Conservation (phyloP, 2,329 filamentous ascomycete genomes). For the Botrytis deweyae region DNA sequence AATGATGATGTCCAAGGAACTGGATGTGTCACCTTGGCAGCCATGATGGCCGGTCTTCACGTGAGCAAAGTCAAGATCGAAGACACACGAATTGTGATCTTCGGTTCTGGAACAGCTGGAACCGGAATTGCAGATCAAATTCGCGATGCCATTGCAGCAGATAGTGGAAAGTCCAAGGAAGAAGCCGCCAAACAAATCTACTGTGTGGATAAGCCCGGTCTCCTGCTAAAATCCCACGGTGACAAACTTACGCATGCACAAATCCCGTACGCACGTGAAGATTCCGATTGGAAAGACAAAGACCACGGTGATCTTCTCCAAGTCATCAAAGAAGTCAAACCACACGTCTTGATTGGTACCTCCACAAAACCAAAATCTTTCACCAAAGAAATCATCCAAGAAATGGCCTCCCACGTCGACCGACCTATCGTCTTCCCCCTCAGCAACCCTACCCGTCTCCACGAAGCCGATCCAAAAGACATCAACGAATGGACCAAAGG, state of each 20-base stretch:
- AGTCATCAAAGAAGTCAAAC: conserved; percentile 69
- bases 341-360: conserved; percentile 80
- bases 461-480: conserved; percentile 78
- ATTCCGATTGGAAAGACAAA: conserved; percentile 61
- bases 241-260: conserved; percentile 67
- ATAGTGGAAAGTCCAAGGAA: conserved; percentile 64
- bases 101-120: conserved; percentile 78
- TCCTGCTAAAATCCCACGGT: conserved; percentile 64
- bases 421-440: conserved; percentile 79
- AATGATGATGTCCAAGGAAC: conserved; percentile 92
- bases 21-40: conserved; percentile 81
- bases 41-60: conserved; percentile 72
- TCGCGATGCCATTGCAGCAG: conserved; percentile 71
- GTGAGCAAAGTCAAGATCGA: conserved; percentile 64
- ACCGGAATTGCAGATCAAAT: conserved; percentile 86
- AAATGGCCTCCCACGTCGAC: conserved; percentile 72
- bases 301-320: conserved; percentile 59
- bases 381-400: conserved; percentile 67
- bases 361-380: conserved; percentile 77
- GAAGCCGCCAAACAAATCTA: conserved; percentile 70
- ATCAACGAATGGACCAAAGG: conserved; percentile 77
- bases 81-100: conserved; percentile 72
- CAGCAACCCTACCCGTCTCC: conserved; percentile 80
- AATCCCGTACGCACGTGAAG: conserved; percentile 62
- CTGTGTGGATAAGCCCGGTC: conserved; percentile 78